A percentile compares a stretch with the other conserved stretches of the same genome.
Evolutionary conservation across 345 rosid genomes (phyloP).

Genomic region (Adansonia digitata): DNA sequence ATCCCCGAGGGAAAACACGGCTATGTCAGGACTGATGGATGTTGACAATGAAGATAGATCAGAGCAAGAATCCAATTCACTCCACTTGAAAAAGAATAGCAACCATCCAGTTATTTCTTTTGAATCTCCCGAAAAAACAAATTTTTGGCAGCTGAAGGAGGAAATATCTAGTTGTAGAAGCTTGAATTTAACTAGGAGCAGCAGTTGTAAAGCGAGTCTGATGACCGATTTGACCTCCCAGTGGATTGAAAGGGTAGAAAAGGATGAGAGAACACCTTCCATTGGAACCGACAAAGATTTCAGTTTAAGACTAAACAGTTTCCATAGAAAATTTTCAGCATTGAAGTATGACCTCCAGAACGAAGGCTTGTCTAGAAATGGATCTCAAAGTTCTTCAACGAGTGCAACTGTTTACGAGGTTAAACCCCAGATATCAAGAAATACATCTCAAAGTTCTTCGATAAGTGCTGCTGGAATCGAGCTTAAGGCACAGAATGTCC

Average conservation of each 20-base stretch:
- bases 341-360: slow-evolving; percentile 21
- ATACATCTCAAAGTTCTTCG: slow-evolving; percentile 29
- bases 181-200: slow-evolving; percentile 52
- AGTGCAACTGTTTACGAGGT: slow-evolving; percentile 29
- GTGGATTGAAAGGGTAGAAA: slow-evolving; percentile 31
- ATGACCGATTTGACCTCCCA: slow-evolving; percentile 19
- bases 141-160: slow-evolving; percentile 30
- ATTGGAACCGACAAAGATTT: slow-evolving; percentile 27
- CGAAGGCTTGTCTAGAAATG: slow-evolving; percentile 28
- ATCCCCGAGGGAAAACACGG: slow-evolving; percentile 15
- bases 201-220: slow-evolving; percentile 59
- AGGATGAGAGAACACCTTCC: slow-evolving; percentile 32
- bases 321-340: slow-evolving; percentile 20
- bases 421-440: slow-evolving; percentile 31
- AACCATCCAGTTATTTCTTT: slow-evolving; percentile 20
- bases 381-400: slow-evolving; percentile 28
- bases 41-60: slow-evolving; percentile 24
- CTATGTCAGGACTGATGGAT: slow-evolving; percentile 20
- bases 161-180: slow-evolving; percentile 28
- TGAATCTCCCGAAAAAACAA: slow-evolving; percentile 35
- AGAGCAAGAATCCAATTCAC: slow-evolving; percentile 25
- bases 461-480: slow-evolving; percentile 30
- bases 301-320: slow-evolving; percentile 31
- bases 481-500: slow-evolving; percentile 26
- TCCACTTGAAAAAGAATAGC: slow-evolving; percentile 17